phyloP scores from a whole-genome alignment of 805 yeast species.

The Saccharomyces cerevisiae region DNA sequence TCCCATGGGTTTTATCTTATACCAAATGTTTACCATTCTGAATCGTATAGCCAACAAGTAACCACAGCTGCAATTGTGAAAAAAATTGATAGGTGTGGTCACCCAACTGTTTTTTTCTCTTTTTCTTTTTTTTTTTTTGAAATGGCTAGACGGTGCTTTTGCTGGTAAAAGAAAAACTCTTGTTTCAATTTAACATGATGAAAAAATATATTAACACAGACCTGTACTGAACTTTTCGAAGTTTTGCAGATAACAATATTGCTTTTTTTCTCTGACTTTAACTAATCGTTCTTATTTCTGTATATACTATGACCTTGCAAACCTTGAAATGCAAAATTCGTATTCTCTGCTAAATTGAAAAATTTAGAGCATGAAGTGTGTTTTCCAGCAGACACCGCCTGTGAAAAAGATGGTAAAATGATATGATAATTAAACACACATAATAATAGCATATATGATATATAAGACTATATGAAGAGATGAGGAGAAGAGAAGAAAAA shows the following conservation, averaged over 20 bases:
- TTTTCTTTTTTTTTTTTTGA: too few relatives aligned
- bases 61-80: background rate
- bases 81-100: background rate
- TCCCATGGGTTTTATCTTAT: too few relatives aligned
- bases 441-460: background rate
- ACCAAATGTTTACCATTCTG: background rate
- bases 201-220: constrained; percentile 31
- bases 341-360: too few relatives aligned
- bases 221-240: constrained; percentile 31
- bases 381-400: background rate
- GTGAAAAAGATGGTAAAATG: background rate
- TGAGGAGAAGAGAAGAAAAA: background rate
- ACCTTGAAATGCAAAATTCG: background rate
- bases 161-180: background rate
- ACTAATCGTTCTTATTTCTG: background rate
- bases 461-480: background rate
- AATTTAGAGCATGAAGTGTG: too few relatives aligned
- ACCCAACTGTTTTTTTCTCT: background rate
- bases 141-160: background rate
- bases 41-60: too few relatives aligned
- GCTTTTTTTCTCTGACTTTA: constrained; percentile 22
- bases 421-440: background rate
- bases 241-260: constrained; percentile 30
- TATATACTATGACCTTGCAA: background rate
- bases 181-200: constrained; percentile 22